Conservation (phyloP, 352 stramenopile species). For the Globisporangium camurandrum region DNA sequence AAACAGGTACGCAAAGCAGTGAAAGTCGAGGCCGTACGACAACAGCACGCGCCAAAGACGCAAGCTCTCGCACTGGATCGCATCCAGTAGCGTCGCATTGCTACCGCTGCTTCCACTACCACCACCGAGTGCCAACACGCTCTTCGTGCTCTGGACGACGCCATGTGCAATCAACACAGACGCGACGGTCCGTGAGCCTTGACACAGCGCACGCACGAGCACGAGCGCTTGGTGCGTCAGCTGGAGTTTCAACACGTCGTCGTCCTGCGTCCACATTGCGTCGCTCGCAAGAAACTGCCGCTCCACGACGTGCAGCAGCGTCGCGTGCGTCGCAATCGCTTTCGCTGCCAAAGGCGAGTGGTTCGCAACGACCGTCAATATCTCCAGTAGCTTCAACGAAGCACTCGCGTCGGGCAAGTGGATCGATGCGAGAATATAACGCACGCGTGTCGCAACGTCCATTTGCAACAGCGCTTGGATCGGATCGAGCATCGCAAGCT, state of each 20-base stretch:
- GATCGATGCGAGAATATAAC: slow-evolving; percentile 43
- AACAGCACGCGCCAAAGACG: slow-evolving; percentile 59
- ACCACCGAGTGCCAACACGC: slow-evolving; percentile 24
- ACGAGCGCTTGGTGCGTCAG: slow-evolving; percentile 11
- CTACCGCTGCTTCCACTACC: neutral
- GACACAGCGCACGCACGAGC: slow-evolving; percentile 41
- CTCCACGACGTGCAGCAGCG: slow-evolving; percentile 36
- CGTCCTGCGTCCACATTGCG: slow-evolving; percentile 22
- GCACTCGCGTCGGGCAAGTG: slow-evolving; percentile 30
- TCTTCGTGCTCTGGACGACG: slow-evolving; percentile 51
- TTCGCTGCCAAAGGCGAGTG: slow-evolving; percentile 44
- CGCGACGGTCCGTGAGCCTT: slow-evolving; percentile 35
- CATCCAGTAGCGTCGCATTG: slow-evolving; percentile 16
- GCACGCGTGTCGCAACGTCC: slow-evolving; percentile 39
- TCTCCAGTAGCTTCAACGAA: slow-evolving; percentile 50
- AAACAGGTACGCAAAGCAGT: slow-evolving; percentile 65
- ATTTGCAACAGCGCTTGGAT: slow-evolving; percentile 54
- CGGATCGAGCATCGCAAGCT: slow-evolving; percentile 42
- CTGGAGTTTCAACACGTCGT: slow-evolving; percentile 7
- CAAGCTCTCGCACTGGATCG: slow-evolving; percentile 46
- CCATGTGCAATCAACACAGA: slow-evolving; percentile 27
- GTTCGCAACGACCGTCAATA: slow-evolving; percentile 31
- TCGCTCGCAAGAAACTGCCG: slow-evolving; percentile 47
- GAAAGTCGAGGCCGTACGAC: slow-evolving; percentile 56
- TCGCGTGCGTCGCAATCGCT: slow-evolving; percentile 34